phyloP scores from a whole-genome alignment of 2,329 filamentous ascomycete genomes.

The Plenodomus tracheiphilus region DNA sequence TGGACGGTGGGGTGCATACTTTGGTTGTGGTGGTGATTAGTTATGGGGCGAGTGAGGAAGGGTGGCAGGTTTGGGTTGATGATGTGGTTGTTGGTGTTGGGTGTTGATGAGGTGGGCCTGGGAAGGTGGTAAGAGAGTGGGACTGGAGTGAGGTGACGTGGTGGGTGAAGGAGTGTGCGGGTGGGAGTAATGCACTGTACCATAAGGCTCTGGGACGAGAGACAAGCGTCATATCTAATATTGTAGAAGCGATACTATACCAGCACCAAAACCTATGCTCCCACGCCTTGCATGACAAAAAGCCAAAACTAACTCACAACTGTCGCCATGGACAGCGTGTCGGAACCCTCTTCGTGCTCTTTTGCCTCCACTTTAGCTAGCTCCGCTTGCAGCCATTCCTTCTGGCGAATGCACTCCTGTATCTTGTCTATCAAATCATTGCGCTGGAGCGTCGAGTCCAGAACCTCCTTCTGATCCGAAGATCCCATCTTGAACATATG shows the following conservation, averaged over 20 bases:
- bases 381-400: not conserved
- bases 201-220: too few species aligned
- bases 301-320: not conserved
- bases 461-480: not conserved
- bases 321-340: not conserved
- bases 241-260: too few species aligned
- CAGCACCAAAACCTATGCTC: too few species aligned
- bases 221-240: too few species aligned
- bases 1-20: slow-evolving; percentile 7
- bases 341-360: not conserved
- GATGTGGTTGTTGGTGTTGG: slow-evolving; percentile 15
- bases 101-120: slow-evolving; percentile 5
- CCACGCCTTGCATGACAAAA: not conserved
- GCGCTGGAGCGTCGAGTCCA: not conserved
- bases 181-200: too few species aligned
- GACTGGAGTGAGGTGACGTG: too few species aligned
- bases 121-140: too few species aligned
- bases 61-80: slow-evolving; percentile 17
- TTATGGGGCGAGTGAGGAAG: slow-evolving; percentile 14
- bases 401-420: not conserved
- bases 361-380: not conserved
- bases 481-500: not conserved
- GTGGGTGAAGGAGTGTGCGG: too few species aligned
- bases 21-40: slow-evolving; percentile 16
- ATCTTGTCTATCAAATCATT: not conserved